Base-by-base conservation (phyloP, 2,329 filamentous ascomycete species). In the Fusarium tanahbumbuense region DNA sequence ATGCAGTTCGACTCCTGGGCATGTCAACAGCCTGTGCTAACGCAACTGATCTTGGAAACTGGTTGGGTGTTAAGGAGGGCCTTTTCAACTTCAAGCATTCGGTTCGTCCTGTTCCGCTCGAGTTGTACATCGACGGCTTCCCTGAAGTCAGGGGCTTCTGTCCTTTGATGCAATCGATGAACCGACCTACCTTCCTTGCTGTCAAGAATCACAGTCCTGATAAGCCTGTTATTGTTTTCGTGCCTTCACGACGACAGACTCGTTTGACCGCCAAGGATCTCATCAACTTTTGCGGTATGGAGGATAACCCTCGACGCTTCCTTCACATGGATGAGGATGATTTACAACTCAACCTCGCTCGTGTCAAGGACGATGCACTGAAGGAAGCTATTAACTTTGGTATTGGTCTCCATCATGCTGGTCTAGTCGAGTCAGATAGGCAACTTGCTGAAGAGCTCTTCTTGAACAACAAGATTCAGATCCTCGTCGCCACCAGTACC, bases 11-110 rank as follows among this genome's bases (percentile, higher is more conserved):
- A 7, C 85, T 99, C 8, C 87, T 99, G 68, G 96, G 96, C n/a
- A 99, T 99, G 97, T 99, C 96, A 4, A 99, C 96, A 20, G 97
- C 96, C 12, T 98, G 95, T 75, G 96, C 96, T 16, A 99, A 99
- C 77, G 96, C 97, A 4, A 92, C 89, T 16, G 97, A 99, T 78
- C 85, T 99, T 37, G 97, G 88, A 4, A 98, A 97, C 76, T 99
- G 96, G 96, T 87, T 99, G 5, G 96, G 96, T 48, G 97, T 99
- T 41, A 98, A 97, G 77, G 92, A 97, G 76, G 95, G 91, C 1
- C 81, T 99, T 25, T 99, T 97, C 87, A 99, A 99, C 81, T 99
- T 99, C 81, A 89, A 94, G 28, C 96, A 99, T 77, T 98, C 94
- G 0, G 97, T 99, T 37, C 93, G 96, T 25, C 96, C 97, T 4